Evolutionary conservation across 257 asterid species (phyloP).

Genomic region (Rhazya stricta): DNA sequence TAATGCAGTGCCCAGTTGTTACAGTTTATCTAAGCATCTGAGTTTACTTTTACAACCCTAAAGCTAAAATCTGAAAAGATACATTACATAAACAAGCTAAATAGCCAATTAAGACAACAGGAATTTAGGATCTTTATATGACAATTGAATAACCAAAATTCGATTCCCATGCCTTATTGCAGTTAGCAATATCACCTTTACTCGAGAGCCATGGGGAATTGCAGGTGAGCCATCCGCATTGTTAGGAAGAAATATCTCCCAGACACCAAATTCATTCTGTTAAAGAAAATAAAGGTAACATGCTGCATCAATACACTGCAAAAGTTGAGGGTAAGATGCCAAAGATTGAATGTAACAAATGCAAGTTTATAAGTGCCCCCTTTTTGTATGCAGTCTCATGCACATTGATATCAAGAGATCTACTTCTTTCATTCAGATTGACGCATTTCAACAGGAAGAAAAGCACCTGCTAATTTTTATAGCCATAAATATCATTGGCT

Average conservation of each 20-base stretch:
- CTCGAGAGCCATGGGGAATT: conserved; percentile 92
- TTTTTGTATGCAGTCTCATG: neutral
- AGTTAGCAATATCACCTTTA: conserved; percentile 56
- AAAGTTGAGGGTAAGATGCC: neutral
- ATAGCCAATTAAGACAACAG: too few species aligned
- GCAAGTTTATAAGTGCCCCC: neutral
- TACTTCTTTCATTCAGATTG: neutral
- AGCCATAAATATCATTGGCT: neutral
- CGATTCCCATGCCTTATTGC: neutral
- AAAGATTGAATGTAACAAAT: neutral
- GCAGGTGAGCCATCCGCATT: conserved; percentile 91
- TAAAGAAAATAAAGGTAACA: conserved; percentile 23
- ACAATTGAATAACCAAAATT: neutral
- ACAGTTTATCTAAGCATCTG: neutral
- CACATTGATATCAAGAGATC: neutral
- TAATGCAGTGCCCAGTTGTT: neutral
- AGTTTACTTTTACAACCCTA: too few species aligned
- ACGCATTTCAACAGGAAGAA: neutral
- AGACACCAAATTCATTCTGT: conserved; percentile 95
- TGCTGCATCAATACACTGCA: conserved; percentile 2
- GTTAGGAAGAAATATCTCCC: conserved; percentile 96
- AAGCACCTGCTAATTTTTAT: neutral
- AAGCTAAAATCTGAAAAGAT: neutral
- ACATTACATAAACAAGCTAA: neutral
- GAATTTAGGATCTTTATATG: neutral